Base-by-base conservation (phyloP, 345 rosid species). In the Gossypium sturtianum region DNA sequence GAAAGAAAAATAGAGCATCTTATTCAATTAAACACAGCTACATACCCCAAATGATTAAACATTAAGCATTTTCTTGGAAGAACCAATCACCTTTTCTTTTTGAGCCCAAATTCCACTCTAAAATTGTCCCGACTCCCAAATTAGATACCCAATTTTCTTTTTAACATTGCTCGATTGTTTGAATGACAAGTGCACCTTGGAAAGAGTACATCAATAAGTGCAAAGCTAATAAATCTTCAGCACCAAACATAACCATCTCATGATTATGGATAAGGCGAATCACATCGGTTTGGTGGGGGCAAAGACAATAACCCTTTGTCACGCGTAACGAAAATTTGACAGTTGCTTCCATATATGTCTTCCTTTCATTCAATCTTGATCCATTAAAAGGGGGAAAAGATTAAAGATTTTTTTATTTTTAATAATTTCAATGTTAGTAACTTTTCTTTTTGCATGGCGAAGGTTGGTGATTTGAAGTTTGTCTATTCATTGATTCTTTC, bases 231-330 rank as follows among this genome's bases (percentile, higher is more conserved):
- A 38, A 66, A 78, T 70, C 76, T 80, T 80, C 72, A 61, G 49
- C 77, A 57, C 72, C 80, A 62, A 79, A 80, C 78, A 76, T 49
- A 20, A 45, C 76, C 80, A 67, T 73, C 76, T 68, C 56, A 81
- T 68, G 65, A 65, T 66, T 76, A 45, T 60, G 79, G 85, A 82
- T 82, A 81, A 77, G 83, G 67, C 73, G 71, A 56, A 78, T 75
- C 81, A 54, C 76, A 77, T 74, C 68, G 22, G 52, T 44, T 43
- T 15, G 75, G 74, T 74, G 77, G 76, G 27, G 43, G 49, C 51
- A 47, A 47, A 47, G 51, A 47, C 51, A 58, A 70, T 10, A 41
- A 43, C 25, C 69, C 68, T 45, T 58, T 72, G 66, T 80, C 82
- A 80, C 78, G 80, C 78, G 70, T 66, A 75, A 75, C 59, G 19